These are phyloP conservation scores for Globisporangium cystogenes DNA, from an alignment of 352 stramenopile species.

Conservation along the genomic window DNA sequence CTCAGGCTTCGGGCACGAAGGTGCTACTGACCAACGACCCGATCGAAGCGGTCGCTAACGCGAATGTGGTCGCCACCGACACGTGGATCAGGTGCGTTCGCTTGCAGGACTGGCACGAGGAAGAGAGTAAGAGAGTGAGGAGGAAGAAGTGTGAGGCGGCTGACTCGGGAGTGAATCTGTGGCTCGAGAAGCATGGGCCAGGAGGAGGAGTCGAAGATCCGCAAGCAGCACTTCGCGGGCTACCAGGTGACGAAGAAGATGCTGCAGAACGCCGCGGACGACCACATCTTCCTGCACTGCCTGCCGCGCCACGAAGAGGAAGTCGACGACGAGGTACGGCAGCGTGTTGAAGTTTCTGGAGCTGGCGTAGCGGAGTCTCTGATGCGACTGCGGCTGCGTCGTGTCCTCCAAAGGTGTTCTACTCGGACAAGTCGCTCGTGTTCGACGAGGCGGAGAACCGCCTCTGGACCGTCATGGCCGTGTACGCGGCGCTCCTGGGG, in stretches of 20 bases:
- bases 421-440: slow-evolving; percentile 93
- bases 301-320: slow-evolving; percentile 96
- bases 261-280: slow-evolving; percentile 84
- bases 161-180: not conserved
- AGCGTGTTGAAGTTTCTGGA: no score
- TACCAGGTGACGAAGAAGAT: slow-evolving; percentile 94
- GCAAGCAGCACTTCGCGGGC: slow-evolving; percentile 92
- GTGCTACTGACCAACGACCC: slow-evolving; percentile 87
- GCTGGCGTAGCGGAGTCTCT: no score
- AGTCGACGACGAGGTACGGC: slow-evolving; percentile 92
- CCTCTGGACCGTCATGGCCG: slow-evolving; percentile 99
- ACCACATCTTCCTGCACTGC: slow-evolving; percentile 97
- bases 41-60: slow-evolving; percentile 90
- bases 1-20: slow-evolving; percentile 52
- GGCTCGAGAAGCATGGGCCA: slow-evolving; percentile 81
- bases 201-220: slow-evolving; percentile 91
- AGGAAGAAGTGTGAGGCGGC: no score
- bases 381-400: no score
- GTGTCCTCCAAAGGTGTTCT: no score
- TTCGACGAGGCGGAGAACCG: slow-evolving; percentile 98
- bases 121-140: no score
- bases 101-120: no score
- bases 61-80: slow-evolving; percentile 96
- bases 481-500: slow-evolving; percentile 72
- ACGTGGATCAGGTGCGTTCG: slow-evolving; percentile 89